A percentile compares a stretch with the other conserved stretches of the same genome.
Evolutionary conservation across 2,329 filamentous ascomycete species (phyloP).

Genomic region (Fusarium dlaminii): DNA sequence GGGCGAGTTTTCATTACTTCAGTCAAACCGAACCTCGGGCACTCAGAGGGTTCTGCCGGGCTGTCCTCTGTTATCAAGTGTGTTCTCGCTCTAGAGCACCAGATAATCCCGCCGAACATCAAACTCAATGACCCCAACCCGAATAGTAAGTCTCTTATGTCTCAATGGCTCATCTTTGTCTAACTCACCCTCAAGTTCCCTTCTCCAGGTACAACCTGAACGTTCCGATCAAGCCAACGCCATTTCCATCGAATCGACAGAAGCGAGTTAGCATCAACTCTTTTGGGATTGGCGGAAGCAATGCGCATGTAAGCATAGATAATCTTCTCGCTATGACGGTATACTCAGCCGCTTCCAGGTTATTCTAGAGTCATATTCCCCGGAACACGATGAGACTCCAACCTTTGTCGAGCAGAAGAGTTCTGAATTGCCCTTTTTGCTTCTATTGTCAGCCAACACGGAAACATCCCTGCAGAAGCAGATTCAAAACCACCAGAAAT

Average conservation of each 20-base stretch:
- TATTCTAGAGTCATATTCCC: slow-evolving; percentile 31
- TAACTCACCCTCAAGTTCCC: not conserved
- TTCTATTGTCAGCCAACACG: slow-evolving; percentile 34
- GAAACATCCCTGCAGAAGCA: not conserved
- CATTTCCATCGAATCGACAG: slow-evolving; percentile 6
- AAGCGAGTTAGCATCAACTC: slow-evolving; percentile 41
- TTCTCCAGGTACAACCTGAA: not conserved
- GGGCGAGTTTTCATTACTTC: not conserved
- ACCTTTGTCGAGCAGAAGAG: not conserved
- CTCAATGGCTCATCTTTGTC: rapidly evolving
- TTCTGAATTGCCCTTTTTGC: not conserved
- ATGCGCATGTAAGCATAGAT: slow-evolving; percentile 40
- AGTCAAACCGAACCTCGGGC: slow-evolving; percentile 55
- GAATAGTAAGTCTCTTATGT: slow-evolving; percentile 11
- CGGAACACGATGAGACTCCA: not conserved
- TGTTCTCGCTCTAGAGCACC: slow-evolving; percentile 35
- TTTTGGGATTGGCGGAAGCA: slow-evolving; percentile 44
- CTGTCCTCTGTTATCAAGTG: slow-evolving; percentile 42
- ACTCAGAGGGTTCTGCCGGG: slow-evolving; percentile 38
- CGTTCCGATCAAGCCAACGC: slow-evolving; percentile 23
- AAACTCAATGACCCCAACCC: slow-evolving; percentile 36
- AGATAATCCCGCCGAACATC: slow-evolving; percentile 38
- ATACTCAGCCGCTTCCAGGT: not conserved
- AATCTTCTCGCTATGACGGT: no score
- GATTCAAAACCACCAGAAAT: slow-evolving; percentile 33